These are phyloP conservation scores for Sphagnurus paluster DNA, from an alignment of 1,284 basidiomycete species.

Conservation along the genomic window DNA sequence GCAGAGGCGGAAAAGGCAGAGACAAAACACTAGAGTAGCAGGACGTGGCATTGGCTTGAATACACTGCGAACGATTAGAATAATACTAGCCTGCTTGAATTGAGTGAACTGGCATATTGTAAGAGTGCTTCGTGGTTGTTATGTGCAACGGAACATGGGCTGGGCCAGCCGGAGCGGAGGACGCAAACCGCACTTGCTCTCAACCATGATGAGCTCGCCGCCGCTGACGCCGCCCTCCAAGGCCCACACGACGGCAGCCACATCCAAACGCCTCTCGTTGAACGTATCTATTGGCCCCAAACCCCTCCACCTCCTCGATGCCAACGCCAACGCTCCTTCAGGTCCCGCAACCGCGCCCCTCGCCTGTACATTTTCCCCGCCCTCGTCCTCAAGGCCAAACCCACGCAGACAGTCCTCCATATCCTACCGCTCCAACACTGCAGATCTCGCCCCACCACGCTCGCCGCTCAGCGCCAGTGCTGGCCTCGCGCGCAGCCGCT, in stretches of 20 bases:
- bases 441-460: slow-evolving; percentile 24
- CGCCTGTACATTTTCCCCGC: neutral
- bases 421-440: slow-evolving; percentile 46
- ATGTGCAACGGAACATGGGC: neutral
- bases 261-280: slow-evolving; percentile 22
- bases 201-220: slow-evolving; percentile 15
- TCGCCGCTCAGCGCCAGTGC: slow-evolving; percentile 16
- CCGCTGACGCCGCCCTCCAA: slow-evolving; percentile 8
- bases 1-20: slow-evolving; percentile 75
- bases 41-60: slow-evolving; percentile 7
- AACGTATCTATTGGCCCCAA: slow-evolving; percentile 22
- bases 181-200: no score
- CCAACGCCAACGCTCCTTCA: slow-evolving; percentile 15
- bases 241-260: slow-evolving; percentile 7
- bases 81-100: neutral
- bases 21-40: slow-evolving; percentile 37
- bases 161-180: no score
- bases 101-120: neutral
- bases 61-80: slow-evolving; percentile 12
- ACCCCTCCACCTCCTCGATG: slow-evolving; percentile 24
- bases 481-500: slow-evolving; percentile 15
- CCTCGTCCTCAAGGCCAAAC: slow-evolving; percentile 5
- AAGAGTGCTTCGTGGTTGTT: neutral
- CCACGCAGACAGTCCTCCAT: slow-evolving; percentile 58
- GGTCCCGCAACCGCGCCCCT: slow-evolving; percentile 12